Conservation (phyloP, 495 filamentous ascomycete genomes). For the Pseudomonodictys pantanalensis region DNA sequence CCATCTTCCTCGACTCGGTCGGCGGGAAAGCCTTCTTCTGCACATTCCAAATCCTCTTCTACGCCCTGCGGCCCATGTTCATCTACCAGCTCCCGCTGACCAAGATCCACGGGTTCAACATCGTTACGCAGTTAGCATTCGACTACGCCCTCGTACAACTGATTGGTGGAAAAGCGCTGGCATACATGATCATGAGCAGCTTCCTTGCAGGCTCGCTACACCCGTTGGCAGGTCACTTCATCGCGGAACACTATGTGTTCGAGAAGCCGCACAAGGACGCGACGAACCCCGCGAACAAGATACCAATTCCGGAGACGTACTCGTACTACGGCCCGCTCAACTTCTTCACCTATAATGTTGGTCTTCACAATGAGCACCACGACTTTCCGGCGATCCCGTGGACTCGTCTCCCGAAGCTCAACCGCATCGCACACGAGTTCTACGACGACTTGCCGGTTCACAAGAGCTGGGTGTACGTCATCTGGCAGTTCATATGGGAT, state of each 20-base stretch:
- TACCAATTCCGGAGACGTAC: conserved; percentile 85
- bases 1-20: conserved; percentile 91
- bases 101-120: conserved; percentile 76
- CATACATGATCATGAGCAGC: conserved; percentile 78
- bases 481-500: conserved; percentile 94
- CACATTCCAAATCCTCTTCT: conserved; percentile 99
- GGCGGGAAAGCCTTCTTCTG: conserved; percentile 98
- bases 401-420: conserved; percentile 73
- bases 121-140: conserved; percentile 71
- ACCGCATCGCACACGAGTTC: conserved; percentile 84
- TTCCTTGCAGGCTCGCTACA: conserved; percentile 94
- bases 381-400: conserved; percentile 97
- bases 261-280: conserved; percentile 57
- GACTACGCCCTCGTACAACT: conserved; percentile 64
- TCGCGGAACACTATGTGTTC: conserved; percentile 99
- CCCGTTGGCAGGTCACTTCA: conserved; percentile 96
- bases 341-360: conserved; percentile 92
- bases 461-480: conserved; percentile 84
- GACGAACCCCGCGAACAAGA: conserved; percentile 51
- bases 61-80: conserved; percentile 96
- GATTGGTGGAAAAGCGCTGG: conserved; percentile 57
- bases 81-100: conserved; percentile 89
- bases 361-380: conserved; percentile 97
- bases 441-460: conserved; percentile 86
- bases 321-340: conserved; percentile 96